Conservation (phyloP, 345 rosid genomes). For the Isatis tinctoria region DNA sequence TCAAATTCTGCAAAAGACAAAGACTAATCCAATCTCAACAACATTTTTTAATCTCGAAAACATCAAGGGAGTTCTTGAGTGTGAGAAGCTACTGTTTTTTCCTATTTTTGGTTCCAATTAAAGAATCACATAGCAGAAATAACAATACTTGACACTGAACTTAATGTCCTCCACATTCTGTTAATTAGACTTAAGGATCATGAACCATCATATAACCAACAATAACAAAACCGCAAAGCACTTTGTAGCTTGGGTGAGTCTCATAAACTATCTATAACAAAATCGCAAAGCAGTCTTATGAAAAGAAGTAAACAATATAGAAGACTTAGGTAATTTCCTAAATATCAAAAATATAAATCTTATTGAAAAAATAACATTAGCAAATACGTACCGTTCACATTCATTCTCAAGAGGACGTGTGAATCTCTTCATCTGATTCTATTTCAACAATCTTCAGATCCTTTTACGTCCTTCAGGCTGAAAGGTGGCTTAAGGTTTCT, state of each 20-base stretch:
- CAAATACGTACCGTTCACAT: not conserved
- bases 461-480: constrained; percentile 4
- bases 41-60: not conserved
- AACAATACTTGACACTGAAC: too few species aligned
- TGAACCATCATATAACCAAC: not conserved
- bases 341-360: not conserved
- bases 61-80: too few species aligned
- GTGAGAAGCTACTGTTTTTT: not conserved
- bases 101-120: not conserved
- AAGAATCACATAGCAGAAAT: too few species aligned
- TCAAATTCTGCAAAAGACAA: too few species aligned
- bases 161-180: too few species aligned
- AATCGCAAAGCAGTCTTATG: too few species aligned
- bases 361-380: not conserved
- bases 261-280: not conserved
- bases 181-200: not conserved
- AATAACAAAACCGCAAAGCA: not conserved
- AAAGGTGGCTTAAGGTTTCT: not conserved
- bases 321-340: not conserved
- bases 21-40: not conserved
- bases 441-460: not conserved
- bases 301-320: not conserved
- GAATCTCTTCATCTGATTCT: not conserved
- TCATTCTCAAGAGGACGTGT: not conserved
- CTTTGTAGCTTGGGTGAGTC: not conserved